phyloP scores from a whole-genome alignment of 2,329 filamentous ascomycete genomes.

The Colletotrichum lentis region DNA sequence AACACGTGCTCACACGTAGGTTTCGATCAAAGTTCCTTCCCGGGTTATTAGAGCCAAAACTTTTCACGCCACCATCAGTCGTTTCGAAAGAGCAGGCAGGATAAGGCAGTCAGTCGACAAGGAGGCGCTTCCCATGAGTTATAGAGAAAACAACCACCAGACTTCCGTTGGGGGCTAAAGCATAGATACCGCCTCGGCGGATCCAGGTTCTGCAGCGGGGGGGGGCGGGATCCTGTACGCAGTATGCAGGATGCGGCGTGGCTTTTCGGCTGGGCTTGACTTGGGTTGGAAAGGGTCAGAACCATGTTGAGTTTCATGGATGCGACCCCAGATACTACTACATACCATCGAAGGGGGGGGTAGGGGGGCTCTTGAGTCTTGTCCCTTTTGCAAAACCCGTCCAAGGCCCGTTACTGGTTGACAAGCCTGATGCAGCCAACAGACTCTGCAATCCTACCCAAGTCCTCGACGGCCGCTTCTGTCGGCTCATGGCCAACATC shows the following conservation, averaged over 20 bases:
- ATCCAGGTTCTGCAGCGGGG: conserved; percentile 23
- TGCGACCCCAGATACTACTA: conserved; percentile 27
- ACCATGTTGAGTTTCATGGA: conserved; percentile 26
- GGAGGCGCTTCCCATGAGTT: conserved; percentile 12
- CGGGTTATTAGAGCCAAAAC: neutral
- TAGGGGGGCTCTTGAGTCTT: neutral
- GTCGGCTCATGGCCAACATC: neutral
- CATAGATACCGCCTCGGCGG: conserved; percentile 9
- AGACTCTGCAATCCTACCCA: neutral
- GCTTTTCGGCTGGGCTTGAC: neutral
- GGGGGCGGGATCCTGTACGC: conserved; percentile 1
- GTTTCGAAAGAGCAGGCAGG: no score
- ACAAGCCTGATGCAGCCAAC: neutral
- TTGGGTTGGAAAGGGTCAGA: conserved; percentile 14
- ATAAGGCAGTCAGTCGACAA: neutral
- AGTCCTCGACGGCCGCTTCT: no score
- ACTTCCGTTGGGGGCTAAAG: conserved; percentile 4
- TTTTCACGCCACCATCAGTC: neutral
- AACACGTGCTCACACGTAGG: neutral
- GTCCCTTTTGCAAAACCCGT: neutral
- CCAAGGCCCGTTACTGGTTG: neutral
- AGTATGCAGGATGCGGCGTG: conserved; percentile 13
- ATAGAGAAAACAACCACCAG: conserved; percentile 6
- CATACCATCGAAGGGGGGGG: neutral
- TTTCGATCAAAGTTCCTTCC: neutral